Evolutionary conservation across 1,139 yeast genomes (phyloP), one percentile per base, ranked within the genome.

Genomic region (Suhomyces guaymorum): DNA sequence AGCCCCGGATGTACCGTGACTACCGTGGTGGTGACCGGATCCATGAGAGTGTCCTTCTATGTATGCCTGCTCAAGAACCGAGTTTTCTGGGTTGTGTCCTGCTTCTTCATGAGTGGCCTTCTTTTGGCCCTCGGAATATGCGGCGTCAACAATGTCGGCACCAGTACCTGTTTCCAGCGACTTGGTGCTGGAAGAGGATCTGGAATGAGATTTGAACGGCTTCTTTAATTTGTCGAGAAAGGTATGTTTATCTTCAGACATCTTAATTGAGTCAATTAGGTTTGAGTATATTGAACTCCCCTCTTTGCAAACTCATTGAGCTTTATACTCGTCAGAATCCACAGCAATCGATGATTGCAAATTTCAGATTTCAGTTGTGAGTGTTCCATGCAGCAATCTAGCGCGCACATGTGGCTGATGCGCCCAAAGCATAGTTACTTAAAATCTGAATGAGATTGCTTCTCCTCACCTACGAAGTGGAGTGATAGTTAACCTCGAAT

Each of bases 191-290:
- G 56, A 49, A 15, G 52, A 39, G 9, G 50, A 35, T 24, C 57
- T 40, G 16, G 58, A 53, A 27, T 53, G 56, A 15, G 58, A 50
- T 30, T 42, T 50, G 50, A 62, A 56, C 14, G 65, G 57, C 32
- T 63, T 52, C 47, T 55, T 53, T 38, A 65, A 41, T 42, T 64
- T 55, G 30, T 45, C 41, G 31, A 62, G 42, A 39, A 61, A 48
- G 35, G 56, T 47, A 12, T 41, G 42, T 30, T 54, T 54, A 24
- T 52, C 57, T 35, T 33, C 33, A 25, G 45, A 38, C 48, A 42
- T 37, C 28, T 24, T 26, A 9, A 7, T 12, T 9, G 5, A 11
- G 17, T 7, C 15, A 16, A 22, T 19, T 24, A 15, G 8, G 6
- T 15, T 15, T 10, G 12, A n/a, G n/a, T n/a, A n/a, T n/a, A n/a